phyloP scores from a whole-genome alignment of 2,329 filamentous ascomycete species.

The Hypomyces rosellus region DNA sequence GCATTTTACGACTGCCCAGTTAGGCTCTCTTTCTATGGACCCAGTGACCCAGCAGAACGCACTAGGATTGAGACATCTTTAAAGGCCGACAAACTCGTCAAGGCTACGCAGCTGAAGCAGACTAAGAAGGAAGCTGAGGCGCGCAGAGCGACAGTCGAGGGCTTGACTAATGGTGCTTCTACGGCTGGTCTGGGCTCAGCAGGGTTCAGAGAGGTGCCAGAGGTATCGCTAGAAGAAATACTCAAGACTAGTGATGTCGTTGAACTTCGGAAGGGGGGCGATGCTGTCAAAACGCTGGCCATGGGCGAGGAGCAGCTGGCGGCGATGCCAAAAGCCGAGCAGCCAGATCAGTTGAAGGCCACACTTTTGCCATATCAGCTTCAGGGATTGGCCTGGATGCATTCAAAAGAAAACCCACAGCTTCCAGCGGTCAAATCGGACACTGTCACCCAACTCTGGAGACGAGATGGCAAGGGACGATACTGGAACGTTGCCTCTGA shows the following conservation, averaged over 20 bases:
- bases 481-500: conserved; percentile 56
- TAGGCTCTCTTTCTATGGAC: conserved; percentile 62
- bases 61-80: conserved; percentile 54
- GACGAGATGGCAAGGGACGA: conserved; percentile 42
- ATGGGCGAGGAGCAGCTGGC: conserved; percentile 63
- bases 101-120: conserved; percentile 48
- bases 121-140: conserved; percentile 48
- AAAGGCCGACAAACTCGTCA: conserved; percentile 58
- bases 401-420: conserved; percentile 64
- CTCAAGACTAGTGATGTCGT: conserved; percentile 60
- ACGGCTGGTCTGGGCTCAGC: conserved; percentile 28
- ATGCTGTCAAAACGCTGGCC: conserved; percentile 64
- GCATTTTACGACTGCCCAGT: conserved; percentile 66
- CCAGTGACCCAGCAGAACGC: conserved; percentile 47
- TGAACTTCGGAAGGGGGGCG: conserved; percentile 57
- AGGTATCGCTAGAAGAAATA: conserved; percentile 55
- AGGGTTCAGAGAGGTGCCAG: conserved; percentile 23
- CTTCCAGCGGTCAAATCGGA: conserved; percentile 53
- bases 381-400: conserved; percentile 77
- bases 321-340: conserved; percentile 64
- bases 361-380: conserved; percentile 73
- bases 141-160: conserved; percentile 37
- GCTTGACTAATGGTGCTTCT: conserved; percentile 32
- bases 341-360: conserved; percentile 60
- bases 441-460: conserved; percentile 72